These are phyloP conservation scores for Aspergillaceae sp. DNA, from an alignment of 2,329 filamentous ascomycete species.

Conservation along the genomic window DNA sequence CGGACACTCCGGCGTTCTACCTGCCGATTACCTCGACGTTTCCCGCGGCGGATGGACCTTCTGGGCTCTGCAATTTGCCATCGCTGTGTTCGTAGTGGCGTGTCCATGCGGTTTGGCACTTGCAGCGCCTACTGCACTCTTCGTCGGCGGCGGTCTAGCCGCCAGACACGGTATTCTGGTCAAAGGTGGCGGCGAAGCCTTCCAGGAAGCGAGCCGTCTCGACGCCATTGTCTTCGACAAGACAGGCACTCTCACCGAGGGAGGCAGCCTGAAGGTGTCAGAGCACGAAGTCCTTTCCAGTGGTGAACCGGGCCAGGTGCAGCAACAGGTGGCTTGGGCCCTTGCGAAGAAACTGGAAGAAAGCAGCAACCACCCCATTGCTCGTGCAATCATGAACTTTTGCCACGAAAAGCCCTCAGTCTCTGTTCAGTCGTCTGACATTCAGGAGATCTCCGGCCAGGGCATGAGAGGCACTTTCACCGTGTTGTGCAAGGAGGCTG, in stretches of 20 bases:
- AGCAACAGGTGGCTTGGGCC: slow-evolving; percentile 31
- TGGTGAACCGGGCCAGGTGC: slow-evolving; percentile 23
- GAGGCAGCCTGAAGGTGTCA: slow-evolving; percentile 49
- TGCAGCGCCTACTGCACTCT: slow-evolving; percentile 79
- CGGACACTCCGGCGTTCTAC: slow-evolving; percentile 35
- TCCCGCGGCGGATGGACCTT: slow-evolving; percentile 43
- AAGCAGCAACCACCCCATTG: slow-evolving; percentile 53
- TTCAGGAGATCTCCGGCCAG: slow-evolving; percentile 50
- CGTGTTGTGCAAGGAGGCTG: slow-evolving; percentile 15
- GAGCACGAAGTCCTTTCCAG: slow-evolving; percentile 38
- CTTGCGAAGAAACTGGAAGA: slow-evolving; percentile 47
- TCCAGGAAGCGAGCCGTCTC: slow-evolving; percentile 71
- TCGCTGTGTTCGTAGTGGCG: slow-evolving; percentile 78
- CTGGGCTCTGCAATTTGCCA: slow-evolving; percentile 57
- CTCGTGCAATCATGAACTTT: slow-evolving; percentile 46
- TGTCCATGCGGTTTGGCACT: slow-evolving; percentile 78
- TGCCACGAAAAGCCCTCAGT: slow-evolving; percentile 28
- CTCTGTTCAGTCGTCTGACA: slow-evolving; percentile 25
- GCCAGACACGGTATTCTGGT: slow-evolving; percentile 72
- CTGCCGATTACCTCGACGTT: slow-evolving; percentile 44
- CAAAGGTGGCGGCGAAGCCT: slow-evolving; percentile 76
- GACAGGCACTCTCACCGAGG: slow-evolving; percentile 71
- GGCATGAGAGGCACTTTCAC: slow-evolving; percentile 48
- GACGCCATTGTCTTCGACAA: slow-evolving; percentile 82
- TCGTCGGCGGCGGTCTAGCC: slow-evolving; percentile 71